These are phyloP conservation scores for Pseudozyma thailandica DNA, from an alignment of 1,284 basidiomycete genomes.

Conservation along the genomic window DNA sequence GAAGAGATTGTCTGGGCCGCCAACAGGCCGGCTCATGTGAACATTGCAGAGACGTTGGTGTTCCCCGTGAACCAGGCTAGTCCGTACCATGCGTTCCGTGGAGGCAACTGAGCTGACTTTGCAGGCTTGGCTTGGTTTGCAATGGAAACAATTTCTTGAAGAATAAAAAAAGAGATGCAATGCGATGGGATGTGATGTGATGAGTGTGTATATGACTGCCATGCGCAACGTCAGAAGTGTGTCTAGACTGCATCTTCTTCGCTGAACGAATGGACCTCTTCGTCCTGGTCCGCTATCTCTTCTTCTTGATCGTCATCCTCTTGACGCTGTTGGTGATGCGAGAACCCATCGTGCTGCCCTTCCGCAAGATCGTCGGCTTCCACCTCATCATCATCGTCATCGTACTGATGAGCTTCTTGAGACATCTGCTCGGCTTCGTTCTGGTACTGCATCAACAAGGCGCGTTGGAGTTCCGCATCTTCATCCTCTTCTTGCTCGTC, in stretches of 20 bases:
- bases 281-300: constrained; percentile 10
- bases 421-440: constrained; percentile 5
- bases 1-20: constrained; percentile 98
- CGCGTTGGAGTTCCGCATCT: constrained; percentile 23
- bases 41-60: constrained; percentile 60
- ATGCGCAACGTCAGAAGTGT: neutral
- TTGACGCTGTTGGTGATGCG: neutral
- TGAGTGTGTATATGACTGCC: neutral
- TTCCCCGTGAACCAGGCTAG: constrained; percentile 64
- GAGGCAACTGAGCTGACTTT: constrained; percentile 10
- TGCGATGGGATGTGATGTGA: neutral
- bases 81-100: constrained; percentile 56
- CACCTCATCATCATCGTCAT: constrained; percentile 13
- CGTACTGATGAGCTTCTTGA: neutral
- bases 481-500: constrained; percentile 9
- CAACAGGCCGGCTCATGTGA: constrained; percentile 72
- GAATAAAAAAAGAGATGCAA: neutral
- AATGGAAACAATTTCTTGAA: neutral
- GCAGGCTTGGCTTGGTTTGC: neutral
- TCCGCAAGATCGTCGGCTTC: constrained; percentile 4
- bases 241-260: constrained; percentile 9
- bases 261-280: constrained; percentile 24
- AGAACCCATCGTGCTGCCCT: neutral
- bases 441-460: constrained; percentile 26
- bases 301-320: constrained; percentile 7